A percentile compares a stretch with the other conserved stretches of the same genome.
Conservation (phyloP, 139 green algal species). For the Coccomyxa sp. region DNA sequence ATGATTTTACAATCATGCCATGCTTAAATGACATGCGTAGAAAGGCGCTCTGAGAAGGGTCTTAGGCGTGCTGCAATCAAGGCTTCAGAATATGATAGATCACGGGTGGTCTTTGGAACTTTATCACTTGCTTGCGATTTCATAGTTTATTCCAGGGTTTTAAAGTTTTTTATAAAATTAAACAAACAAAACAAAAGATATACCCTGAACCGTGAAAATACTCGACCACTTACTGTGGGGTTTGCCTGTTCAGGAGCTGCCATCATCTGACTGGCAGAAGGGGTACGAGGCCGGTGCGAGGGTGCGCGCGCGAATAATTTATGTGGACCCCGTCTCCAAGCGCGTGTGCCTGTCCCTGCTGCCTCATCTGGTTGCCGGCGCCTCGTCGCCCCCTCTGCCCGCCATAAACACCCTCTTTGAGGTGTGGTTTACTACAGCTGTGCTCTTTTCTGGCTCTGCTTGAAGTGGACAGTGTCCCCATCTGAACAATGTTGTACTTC, state of each 20-base stretch:
- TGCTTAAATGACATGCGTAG: not conserved
- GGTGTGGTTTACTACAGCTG: not conserved
- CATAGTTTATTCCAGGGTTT: no score
- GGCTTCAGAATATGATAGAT: no score
- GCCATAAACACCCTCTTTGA: constrained; percentile 19
- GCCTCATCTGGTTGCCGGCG: constrained; percentile 59
- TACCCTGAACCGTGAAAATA: no score
- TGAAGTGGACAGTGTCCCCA: no score
- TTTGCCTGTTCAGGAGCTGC: constrained; percentile 1
- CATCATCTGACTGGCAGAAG: constrained; percentile 14
- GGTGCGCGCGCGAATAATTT: constrained; percentile 77
- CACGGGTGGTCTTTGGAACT: no score
- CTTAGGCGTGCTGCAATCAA: no score
- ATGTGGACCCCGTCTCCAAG: constrained; percentile 72
- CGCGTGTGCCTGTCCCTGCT: constrained; percentile 71
- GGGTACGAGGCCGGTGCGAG: constrained; percentile 36
- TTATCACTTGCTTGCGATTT: no score
- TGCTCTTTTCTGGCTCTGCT: not conserved
- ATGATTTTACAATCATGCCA: not conserved
- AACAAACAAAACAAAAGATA: no score
- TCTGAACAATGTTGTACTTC: no score
- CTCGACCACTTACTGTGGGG: no score
- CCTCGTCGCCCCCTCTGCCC: constrained; percentile 20
- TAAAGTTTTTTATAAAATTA: no score
- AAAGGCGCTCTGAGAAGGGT: no score